Base-by-base conservation (phyloP, 139 green algal genomes). In the Nannochloris sp. region DNA sequence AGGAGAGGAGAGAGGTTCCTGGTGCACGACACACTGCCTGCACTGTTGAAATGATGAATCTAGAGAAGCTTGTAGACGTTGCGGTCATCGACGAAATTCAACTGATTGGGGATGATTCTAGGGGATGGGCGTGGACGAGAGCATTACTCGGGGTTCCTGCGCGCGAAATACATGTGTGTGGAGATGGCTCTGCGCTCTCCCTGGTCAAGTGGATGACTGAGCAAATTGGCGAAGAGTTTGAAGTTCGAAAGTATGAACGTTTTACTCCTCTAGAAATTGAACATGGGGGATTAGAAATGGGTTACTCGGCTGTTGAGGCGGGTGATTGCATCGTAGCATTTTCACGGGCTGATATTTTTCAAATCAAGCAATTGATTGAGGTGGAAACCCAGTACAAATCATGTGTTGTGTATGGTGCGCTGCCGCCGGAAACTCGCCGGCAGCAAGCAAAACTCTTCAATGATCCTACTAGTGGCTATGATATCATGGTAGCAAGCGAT, bases 261-360 rank as follows among this genome's bases (percentile, higher is more conserved):
- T 67, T 79, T 56, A 70, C 59, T 29, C 50, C 43, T 16, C 44
- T 78, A 19, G 24, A 23, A 7, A 63, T 87, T 24, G 74, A 85
- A 25, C 10, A 19, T 34, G 16, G 56, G 37, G 46, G n/a, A 31
- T 7, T 54, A 9, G 43, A 61, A 44, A 60, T 44, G 23, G 48
- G 46, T 29, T 78, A 78, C 48, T 16, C 11, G 1, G 64, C 54
- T 18, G 79, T 95, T 34, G 54, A 83, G 76, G 66, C 76, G 4
- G 93, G 93, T 0, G 93, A 99, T 80, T 92, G 82, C 64, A 64
- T 99, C 5, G 90, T 99, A 15, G 91, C 88, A 23, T 99, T 99
- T 72, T 89, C 75, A 9, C 75, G 85, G n/a, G 43, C 44, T 1
- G 78, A 84, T 48, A 93, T 96, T 48, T 95, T 85, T 63, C 48